phyloP scores from a whole-genome alignment of 1,139 yeast genomes.

The Geotrichum candidum region DNA sequence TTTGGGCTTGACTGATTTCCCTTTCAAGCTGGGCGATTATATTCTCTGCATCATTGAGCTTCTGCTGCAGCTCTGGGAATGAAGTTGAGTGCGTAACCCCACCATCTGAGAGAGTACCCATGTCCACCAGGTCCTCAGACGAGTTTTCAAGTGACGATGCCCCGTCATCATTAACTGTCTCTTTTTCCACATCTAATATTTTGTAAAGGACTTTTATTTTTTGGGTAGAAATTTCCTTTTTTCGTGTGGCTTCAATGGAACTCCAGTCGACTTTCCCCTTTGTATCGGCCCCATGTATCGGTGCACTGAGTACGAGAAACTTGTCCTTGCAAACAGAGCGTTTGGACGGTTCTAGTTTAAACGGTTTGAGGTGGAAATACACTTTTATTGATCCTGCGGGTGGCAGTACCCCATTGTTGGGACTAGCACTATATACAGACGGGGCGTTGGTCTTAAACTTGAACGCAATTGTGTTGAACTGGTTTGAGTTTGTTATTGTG shows the following conservation, averaged over 20 bases:
- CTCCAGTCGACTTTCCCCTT: not conserved
- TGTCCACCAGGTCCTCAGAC: not conserved
- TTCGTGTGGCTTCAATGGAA: not conserved
- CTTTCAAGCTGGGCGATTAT: not conserved
- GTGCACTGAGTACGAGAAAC: constrained; percentile 75
- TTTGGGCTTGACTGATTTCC: not conserved
- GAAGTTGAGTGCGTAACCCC: not conserved
- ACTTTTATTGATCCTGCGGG: not conserved
- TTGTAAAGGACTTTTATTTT: not conserved
- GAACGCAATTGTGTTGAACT: constrained; percentile 59
- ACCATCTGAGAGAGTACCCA: not conserved
- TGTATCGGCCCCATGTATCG: not conserved
- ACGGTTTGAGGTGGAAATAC: constrained; percentile 53
- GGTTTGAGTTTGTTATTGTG: constrained; percentile 56
- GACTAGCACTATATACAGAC: constrained; percentile 89
- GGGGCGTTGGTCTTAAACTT: constrained; percentile 99
- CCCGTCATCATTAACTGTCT: not conserved
- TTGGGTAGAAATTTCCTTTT: not conserved
- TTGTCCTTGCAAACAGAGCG: constrained; percentile 84
- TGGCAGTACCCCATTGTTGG: constrained; percentile 42
- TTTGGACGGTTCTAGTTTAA: constrained; percentile 64
- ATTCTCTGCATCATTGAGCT: not conserved
- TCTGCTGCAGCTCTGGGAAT: not conserved
- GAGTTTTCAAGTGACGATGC: not conserved
- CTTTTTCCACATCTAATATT: not conserved